Percentiles rank a stretch among this genome's conserved stretches.
Evolutionary conservation across 2,329 filamentous ascomycete species (phyloP).

Genomic region (Ceratocystis papillata): DNA sequence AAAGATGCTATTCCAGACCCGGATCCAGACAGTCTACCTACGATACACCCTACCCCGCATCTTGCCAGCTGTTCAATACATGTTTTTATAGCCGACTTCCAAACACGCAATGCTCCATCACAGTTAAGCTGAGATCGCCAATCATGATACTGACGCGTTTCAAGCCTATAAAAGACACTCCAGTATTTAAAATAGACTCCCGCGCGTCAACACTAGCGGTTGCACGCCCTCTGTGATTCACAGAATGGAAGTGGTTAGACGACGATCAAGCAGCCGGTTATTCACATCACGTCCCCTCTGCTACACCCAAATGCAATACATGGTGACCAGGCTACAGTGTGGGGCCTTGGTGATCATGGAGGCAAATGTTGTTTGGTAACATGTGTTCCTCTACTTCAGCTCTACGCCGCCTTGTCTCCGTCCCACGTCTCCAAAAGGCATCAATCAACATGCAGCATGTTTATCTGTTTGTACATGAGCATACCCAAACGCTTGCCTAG

Average conservation of each 20-base stretch:
- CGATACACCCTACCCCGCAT: neutral
- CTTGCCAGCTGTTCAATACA: neutral
- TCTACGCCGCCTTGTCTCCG: neutral
- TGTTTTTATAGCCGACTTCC: neutral
- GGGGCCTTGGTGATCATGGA: neutral
- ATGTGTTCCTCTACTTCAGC: neutral
- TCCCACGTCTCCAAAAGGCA: neutral
- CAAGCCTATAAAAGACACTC: neutral
- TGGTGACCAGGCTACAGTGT: neutral
- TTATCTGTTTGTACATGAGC: neutral
- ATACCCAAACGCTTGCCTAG: too few species aligned
- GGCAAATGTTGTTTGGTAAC: neutral
- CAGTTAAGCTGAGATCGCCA: neutral
- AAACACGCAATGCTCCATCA: neutral
- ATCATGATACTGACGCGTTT: neutral
- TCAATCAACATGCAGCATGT: neutral
- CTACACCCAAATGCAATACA: too few species aligned
- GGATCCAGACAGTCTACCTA: neutral
- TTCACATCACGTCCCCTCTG: neutral
- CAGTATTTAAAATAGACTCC: neutral
- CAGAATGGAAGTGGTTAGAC: neutral
- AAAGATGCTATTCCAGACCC: too few species aligned
- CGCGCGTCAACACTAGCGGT: neutral
- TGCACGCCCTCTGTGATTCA: neutral
- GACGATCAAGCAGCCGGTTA: neutral